Evolutionary conservation across 2,329 filamentous ascomycete genomes (phyloP), one percentile per base, ranked within the genome.

Genomic region (Fusarium xyrophilum): DNA sequence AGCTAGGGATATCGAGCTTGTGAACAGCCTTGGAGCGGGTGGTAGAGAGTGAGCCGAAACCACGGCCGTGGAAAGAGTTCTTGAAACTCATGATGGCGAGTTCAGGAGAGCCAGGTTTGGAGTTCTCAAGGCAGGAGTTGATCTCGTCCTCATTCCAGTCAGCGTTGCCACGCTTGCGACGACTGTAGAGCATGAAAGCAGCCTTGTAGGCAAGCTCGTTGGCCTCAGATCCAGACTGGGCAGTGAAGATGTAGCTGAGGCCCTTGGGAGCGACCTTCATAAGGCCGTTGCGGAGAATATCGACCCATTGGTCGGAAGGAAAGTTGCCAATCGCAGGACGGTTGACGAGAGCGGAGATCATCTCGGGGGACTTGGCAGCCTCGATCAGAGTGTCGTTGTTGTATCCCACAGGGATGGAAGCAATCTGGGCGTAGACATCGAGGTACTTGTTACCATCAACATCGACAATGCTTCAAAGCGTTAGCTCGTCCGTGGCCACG

Each of bases 161-260:
- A 42, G 86, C 89, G 48, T 87, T 82, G 39, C 90, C 91, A 73
- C 92, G 90, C 82, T 93, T 83, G 63, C 88, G 84, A 75, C 91
- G 90, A 51, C 89, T 85, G 78, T 88, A 88, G 82, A 88, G 93
- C 89, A 95, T 95, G 81, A 94, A 93, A 28, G 92, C 91, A 17
- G 92, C 92, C 82, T 95, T 95, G 85, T 91, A 95, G 58, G 92
- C 92, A 50, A 91, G 89, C 80, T 95, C 92, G 79, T 94, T 94
- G 78, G 92, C 92, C 76, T 95, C 92, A 35, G 91, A 93, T 62
- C 92, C 92, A 43, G 91, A 87, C 82, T 91, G 88, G 52, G 88
- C 91, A 47, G 92, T 95, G 82, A 94, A 94, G 73, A 94, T 91
- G 79, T 93, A 90, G 82, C 92, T 82, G 59, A 92, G 82, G 47